Conservation (phyloP, 2,329 filamentous ascomycete species). For the Ophiostoma fasciatum region DNA sequence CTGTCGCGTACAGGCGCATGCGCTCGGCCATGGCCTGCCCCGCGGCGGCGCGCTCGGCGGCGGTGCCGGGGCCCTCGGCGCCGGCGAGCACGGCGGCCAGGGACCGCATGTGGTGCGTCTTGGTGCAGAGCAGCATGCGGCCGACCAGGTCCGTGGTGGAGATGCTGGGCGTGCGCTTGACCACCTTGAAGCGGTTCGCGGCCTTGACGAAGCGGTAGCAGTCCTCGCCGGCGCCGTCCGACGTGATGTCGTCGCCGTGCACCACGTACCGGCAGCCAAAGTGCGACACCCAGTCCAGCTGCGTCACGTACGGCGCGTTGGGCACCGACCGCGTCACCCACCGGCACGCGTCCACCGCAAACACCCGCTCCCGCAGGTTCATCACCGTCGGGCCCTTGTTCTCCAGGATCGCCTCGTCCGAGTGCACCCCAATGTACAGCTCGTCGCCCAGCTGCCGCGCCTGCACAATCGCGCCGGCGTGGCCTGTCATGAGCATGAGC, state of each 20-base stretch:
- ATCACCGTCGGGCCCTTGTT: slow-evolving; percentile 98
- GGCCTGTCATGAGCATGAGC: slow-evolving; percentile 50
- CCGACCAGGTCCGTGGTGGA: slow-evolving; percentile 97
- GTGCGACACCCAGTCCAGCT: slow-evolving; percentile 83
- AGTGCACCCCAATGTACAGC: slow-evolving; percentile 86
- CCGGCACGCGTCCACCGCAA: slow-evolving; percentile 85
- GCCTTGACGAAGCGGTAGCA: slow-evolving; percentile 97
- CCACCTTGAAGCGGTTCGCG: slow-evolving; percentile 86
- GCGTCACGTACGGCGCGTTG: slow-evolving; percentile 86
- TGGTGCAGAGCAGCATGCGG: slow-evolving; percentile 93
- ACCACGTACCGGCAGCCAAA: slow-evolving; percentile 78
- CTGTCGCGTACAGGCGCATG: slow-evolving; percentile 75
- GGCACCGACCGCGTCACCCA: slow-evolving; percentile 81
- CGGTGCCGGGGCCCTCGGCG: slow-evolving; percentile 56
- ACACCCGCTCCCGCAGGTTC: slow-evolving; percentile 79
- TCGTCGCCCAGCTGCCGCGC: slow-evolving; percentile 81
- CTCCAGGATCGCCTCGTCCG: slow-evolving; percentile 84
- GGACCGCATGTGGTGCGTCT: slow-evolving; percentile 79
- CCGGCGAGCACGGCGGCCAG: slow-evolving; percentile 55
- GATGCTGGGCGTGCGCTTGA: slow-evolving; percentile 90
- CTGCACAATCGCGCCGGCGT: slow-evolving; percentile 93
- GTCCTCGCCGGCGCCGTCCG: slow-evolving; percentile 82
- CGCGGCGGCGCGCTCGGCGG: slow-evolving; percentile 45
- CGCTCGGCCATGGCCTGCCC: slow-evolving; percentile 60
- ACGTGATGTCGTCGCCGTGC: slow-evolving; percentile 22